Conservation (phyloP, 1,139 yeast genomes). For the Sugiyamaella pinicola region DNA sequence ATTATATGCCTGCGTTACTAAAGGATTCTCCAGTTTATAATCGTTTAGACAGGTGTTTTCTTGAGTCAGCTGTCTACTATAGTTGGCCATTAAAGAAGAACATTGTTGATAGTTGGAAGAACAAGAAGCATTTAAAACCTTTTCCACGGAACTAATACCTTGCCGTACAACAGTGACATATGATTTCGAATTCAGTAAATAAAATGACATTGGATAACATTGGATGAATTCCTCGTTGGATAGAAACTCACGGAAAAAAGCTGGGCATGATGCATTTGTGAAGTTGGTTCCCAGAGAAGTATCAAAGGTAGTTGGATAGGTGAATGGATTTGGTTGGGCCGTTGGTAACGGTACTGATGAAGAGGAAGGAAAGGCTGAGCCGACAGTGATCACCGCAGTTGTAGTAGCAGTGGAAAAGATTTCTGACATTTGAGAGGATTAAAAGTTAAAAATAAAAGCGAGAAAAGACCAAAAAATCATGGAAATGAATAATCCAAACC, state of each 20-base stretch:
- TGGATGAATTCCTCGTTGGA: slow-evolving; percentile 33
- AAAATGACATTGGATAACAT: slow-evolving; percentile 42
- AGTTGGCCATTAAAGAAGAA: slow-evolving; percentile 32
- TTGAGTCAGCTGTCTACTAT: slow-evolving; percentile 29
- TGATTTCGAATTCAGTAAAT: slow-evolving; percentile 38
- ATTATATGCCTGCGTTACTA: slow-evolving; percentile 39
- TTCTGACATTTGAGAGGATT: slow-evolving; percentile 8
- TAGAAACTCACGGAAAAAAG: slow-evolving; percentile 36
- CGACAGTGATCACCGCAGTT: slow-evolving; percentile 9
- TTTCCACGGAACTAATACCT: slow-evolving; percentile 35
- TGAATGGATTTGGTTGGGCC: slow-evolving; percentile 1
- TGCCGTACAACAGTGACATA: slow-evolving; percentile 35
- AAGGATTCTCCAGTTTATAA: slow-evolving; percentile 34
- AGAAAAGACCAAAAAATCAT: no score
- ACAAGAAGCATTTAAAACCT: slow-evolving; percentile 37
- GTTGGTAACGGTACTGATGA: slow-evolving; percentile 2
- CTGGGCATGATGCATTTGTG: slow-evolving; percentile 37
- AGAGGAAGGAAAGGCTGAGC: slow-evolving; percentile 7
- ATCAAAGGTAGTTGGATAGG: slow-evolving; percentile 38
- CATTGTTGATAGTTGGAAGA: slow-evolving; percentile 34
- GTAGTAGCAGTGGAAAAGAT: slow-evolving; percentile 4
- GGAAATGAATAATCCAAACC: no score
- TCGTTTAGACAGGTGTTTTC: slow-evolving; percentile 32
- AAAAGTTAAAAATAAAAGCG: no score
- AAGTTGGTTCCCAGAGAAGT: slow-evolving; percentile 40